phyloP scores from a whole-genome alignment of 2,329 filamentous ascomycete species.

The Claviceps monticola region DNA sequence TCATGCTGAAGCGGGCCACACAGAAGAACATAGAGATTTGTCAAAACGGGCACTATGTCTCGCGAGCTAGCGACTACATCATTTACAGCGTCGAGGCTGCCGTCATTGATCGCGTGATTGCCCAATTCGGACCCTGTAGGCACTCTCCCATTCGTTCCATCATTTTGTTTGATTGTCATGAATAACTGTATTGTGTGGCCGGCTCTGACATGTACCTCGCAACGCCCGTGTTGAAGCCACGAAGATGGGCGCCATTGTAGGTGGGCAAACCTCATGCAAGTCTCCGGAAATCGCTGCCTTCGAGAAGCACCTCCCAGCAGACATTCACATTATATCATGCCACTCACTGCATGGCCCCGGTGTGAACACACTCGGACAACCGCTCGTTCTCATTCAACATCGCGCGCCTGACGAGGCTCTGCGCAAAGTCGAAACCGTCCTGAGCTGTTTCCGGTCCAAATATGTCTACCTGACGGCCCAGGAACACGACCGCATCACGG shows the following conservation, averaged over 20 bases:
- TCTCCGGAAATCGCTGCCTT: slow-evolving; percentile 91
- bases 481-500: slow-evolving; percentile 92
- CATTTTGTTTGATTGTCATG: background rate
- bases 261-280: slow-evolving; percentile 96
- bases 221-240: slow-evolving; percentile 49
- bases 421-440: slow-evolving; percentile 62
- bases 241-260: slow-evolving; percentile 87
- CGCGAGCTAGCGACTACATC: slow-evolving; percentile 92
- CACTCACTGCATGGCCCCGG: slow-evolving; percentile 92
- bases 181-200: background rate
- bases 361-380: slow-evolving; percentile 78
- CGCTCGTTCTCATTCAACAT: slow-evolving; percentile 87
- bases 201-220: slow-evolving; percentile 3
- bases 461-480: slow-evolving; percentile 76
- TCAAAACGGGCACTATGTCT: slow-evolving; percentile 89
- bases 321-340: slow-evolving; percentile 89
- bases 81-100: slow-evolving; percentile 97
- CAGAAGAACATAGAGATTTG: slow-evolving; percentile 74
- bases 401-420: slow-evolving; percentile 68
- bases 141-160: slow-evolving; percentile 6
- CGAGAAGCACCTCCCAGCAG: slow-evolving; percentile 70
- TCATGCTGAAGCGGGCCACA: slow-evolving; percentile 32
- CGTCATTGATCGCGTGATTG: slow-evolving; percentile 75
- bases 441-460: slow-evolving; percentile 73
- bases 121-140: slow-evolving; percentile 80